Evolutionary conservation across 2,329 filamentous ascomycete genomes (phyloP), one percentile per base, ranked within the genome.

Genomic region (Sporothrix humicola): DNA sequence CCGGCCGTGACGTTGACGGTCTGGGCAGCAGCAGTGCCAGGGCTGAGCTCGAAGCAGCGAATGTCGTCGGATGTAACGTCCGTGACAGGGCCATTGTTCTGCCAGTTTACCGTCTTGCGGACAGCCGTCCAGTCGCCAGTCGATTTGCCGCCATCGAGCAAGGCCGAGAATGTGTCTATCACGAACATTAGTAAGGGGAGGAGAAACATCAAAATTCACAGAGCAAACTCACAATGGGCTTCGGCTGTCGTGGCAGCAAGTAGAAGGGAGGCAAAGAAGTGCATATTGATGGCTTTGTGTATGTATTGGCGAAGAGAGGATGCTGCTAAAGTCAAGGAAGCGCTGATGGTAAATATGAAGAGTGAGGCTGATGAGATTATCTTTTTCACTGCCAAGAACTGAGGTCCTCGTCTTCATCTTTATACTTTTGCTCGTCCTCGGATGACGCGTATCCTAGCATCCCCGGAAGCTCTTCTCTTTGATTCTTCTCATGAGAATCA

Each of bases 1-100:
- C 83, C 83, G 17, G 83, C 82, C 20, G 80, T 79, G 37, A 83
- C 78, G 52, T 78, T 81, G 56, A 78, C 79, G 2, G 81, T 82
- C n/a, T 75, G 74, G 6, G 79, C 78, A 1, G 79, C 76, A 6
- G 73, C 74, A 37, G 75, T 76, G 12, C 77, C 77, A 8, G 76
- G 74, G 23, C 71, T 71, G 44, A 78, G 75, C 74, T 79, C 76
- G 73, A 77, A 79, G 77, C 79, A 80, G 44, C 79, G 76, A 71
- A 80, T 80, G 56, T 78, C 77, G 17, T 75, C 61, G 20, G 78
- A 79, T 9, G 74, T 76, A 48, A 79, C 78, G 70, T 79, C 75
- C 15, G 17, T 80, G 77, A 70, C 81, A 76, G 72, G 79, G 5
- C 76, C 77, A 69, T 81, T 82, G 71, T 75, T 76, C 73, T 82